Conservation (phyloP, 768 basidiomycete species). For the Cyathus striatus region DNA sequence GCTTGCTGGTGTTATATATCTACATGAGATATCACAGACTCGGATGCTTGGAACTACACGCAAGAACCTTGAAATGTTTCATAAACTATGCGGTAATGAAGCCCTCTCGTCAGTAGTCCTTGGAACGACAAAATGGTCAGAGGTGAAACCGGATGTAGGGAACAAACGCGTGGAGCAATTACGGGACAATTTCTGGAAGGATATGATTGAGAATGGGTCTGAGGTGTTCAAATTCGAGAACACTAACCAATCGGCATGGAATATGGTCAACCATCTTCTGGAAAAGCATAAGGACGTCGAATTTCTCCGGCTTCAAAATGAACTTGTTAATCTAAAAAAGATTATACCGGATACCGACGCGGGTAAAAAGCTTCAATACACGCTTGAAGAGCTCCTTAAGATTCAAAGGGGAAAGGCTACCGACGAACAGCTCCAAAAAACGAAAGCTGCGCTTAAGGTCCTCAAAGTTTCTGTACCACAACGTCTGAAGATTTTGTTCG, state of each 20-base stretch:
- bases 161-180: conserved; percentile 13
- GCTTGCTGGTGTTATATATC: neutral
- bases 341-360: conserved; percentile 30
- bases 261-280: conserved; percentile 16
- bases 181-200: conserved; percentile 10
- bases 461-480: no score
- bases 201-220: conserved; percentile 9
- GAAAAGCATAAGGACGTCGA: neutral
- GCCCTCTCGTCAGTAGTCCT: conserved; percentile 9
- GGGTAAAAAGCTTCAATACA: conserved; percentile 4
- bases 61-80: neutral
- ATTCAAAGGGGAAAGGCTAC: conserved; percentile 3
- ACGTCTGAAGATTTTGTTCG: no score
- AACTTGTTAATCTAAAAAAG: conserved; percentile 11
- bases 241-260: conserved; percentile 11
- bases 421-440: neutral
- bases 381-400: conserved; percentile 7
- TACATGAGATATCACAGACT: neutral
- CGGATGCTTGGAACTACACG: neutral
- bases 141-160: conserved; percentile 4
- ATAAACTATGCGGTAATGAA: neutral
- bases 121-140: conserved; percentile 25
- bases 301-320: conserved; percentile 11
- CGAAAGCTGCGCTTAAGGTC: no score
- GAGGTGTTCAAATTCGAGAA: conserved; percentile 7